Base-by-base conservation (phyloP, 495 filamentous ascomycete genomes). In the Aspergillus heteromorphus region DNA sequence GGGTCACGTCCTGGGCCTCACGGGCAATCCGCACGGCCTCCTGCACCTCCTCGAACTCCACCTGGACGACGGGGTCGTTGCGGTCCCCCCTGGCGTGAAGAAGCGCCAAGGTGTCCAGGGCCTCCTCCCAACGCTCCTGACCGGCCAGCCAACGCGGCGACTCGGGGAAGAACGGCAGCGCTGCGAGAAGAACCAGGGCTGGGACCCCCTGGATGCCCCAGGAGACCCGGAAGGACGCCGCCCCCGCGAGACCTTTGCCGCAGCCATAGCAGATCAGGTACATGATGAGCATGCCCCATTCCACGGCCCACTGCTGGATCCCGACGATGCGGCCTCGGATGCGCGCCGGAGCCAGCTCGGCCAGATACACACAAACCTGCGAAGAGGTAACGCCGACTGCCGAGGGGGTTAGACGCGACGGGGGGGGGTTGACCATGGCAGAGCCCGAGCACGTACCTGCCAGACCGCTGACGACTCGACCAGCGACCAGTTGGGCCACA, bases 321-420 rank as follows among this genome's bases (percentile, higher is more conserved):
- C 86, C 80, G 47, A 90, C 82, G 45, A 91, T 79, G 0, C 80
- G 82, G 29, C 87, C 87, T 34, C 81, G 76, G 66, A 84, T 84
- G 34, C 83, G 79, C 19, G 83, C 81, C 47, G 82, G 81, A 5
- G 87, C 81, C 34, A 89, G 80, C 63, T 91, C 87, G 40, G 86
- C 86, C 3, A 89, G 77, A 67, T 90, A 91, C n/a, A 91, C 87
- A n/a, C 84, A 86, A 0, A 89, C 87, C 59, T 89, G 87, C 1
- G 86, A 87, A 1, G 85, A 88, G 1, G 86, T 88, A 55, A 90
- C 83, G 54, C 86, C 87, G 49, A 90, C 86, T 64, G 11, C 16
- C 0, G 6, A 21, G 19, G 40, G 18, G 49, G 23, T 11, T n/a
- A 13, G 42, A 2, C 16, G 23, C 17, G 40, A 18, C 40, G 20